Base-by-base conservation (phyloP, 495 filamentous ascomycete genomes). In the Penicillium flavigenum region DNA sequence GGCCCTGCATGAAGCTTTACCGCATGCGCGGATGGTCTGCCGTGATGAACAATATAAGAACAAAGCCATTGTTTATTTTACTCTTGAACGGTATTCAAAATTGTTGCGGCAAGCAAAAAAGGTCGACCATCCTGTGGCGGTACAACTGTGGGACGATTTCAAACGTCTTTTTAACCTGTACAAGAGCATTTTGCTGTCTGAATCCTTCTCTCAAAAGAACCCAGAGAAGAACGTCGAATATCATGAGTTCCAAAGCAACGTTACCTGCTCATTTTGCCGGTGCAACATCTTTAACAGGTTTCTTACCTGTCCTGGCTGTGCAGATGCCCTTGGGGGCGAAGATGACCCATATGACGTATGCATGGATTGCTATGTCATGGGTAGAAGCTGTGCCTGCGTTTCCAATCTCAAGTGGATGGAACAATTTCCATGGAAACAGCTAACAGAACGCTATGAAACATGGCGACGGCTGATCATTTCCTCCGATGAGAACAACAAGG, bases 11-110 rank as follows among this genome's bases (percentile, higher is more conserved):
- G 93, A 96, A 73, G 90, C 92, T 0, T 76, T 98, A 4, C 91
- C 91, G 1, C 88, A 90, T 56, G 89, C 93, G 5, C 81, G 91
- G 22, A 83, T 96, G 64, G 92, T 98, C 29, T 97, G 94, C 67
- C 91, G 94, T n/a, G 94, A 98, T 59, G 94, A 98, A 64, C 91
- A 96, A 68, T 98, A 98, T 78, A 98, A 98, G 69, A 96, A 93
- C 76, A 96, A 96, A 65, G 89, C 92, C 17, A 97, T 98, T 57
- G 81, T 97, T 27, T 96, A 88, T 66, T 94, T 85, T 68, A 87
- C 91, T 0, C 78, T 97, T 10, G 75, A 86, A 1, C 88, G 88
- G 53, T 97, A 96, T 59, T 87, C 85, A 34, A 71, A 73, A 3
- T 73, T 89, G 43, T 79, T 97, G 11, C 63, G 56, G n/a, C 50